phyloP scores from a whole-genome alignment of 2,329 filamentous ascomycete genomes.

The Zarea fungicola region DNA sequence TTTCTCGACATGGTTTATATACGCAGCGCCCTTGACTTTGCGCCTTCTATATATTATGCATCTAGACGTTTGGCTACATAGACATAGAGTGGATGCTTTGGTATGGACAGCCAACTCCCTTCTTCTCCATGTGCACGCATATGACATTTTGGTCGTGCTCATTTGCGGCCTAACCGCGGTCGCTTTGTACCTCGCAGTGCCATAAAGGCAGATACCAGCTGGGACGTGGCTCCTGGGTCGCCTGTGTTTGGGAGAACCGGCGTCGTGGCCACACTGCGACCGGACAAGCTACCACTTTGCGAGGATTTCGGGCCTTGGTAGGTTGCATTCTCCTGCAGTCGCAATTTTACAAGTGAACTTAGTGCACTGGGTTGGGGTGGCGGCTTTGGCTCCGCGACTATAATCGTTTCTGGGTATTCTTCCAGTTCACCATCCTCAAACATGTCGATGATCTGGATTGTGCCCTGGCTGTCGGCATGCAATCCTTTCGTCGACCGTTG shows the following conservation, averaged over 20 bases:
- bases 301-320: background rate
- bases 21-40: background rate
- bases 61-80: background rate
- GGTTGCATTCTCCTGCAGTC: background rate
- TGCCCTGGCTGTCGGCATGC: background rate
- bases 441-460: background rate
- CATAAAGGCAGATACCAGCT: constrained; percentile 27
- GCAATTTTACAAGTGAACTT: background rate
- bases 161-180: constrained; percentile 7
- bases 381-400: background rate
- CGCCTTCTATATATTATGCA: background rate
- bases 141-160: too few relatives aligned
- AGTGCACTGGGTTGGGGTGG: background rate
- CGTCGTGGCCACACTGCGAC: background rate
- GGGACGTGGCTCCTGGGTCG: constrained; percentile 22
- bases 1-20: background rate
- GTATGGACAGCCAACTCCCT: too few relatives aligned
- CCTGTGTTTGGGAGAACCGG: constrained; percentile 14
- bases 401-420: background rate
- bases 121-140: too few relatives aligned
- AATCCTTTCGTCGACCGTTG: too few relatives aligned
- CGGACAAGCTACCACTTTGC: background rate
- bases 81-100: background rate
- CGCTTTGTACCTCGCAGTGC: constrained; percentile 26
- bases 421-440: background rate